Conservation (phyloP, 2,329 filamentous ascomycete genomes). For the Xylaria sp. region DNA sequence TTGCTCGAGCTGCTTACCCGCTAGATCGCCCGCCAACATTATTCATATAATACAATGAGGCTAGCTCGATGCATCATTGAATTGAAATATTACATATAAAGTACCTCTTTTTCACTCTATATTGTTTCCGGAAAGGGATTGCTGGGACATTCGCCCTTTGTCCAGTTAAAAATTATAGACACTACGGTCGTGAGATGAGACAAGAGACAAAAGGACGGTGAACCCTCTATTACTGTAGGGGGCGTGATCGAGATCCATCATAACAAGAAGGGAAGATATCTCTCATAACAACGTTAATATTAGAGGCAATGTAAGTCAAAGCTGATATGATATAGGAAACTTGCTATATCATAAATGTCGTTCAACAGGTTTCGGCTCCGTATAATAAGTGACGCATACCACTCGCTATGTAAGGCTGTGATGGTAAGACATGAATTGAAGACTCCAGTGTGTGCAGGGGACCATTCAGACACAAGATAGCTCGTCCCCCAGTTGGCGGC, state of each 20-base stretch:
- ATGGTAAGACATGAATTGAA: slow-evolving; percentile 21
- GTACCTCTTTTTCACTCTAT: slow-evolving; percentile 24
- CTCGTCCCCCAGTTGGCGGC: slow-evolving; percentile 39
- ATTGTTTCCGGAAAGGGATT: slow-evolving; percentile 45
- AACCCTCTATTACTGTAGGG: not conserved
- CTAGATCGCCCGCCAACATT: slow-evolving; percentile 10
- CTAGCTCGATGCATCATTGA: slow-evolving; percentile 39
- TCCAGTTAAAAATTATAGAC: slow-evolving; percentile 34
- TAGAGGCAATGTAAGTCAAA: not conserved
- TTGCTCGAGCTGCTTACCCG: slow-evolving; percentile 10
- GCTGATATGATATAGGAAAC: slow-evolving; percentile 26
- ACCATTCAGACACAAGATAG: slow-evolving; percentile 23
- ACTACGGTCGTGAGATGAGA: slow-evolving; percentile 27
- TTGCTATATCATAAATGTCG: not conserved
- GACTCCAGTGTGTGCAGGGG: slow-evolving; percentile 32
- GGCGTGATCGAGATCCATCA: not conserved
- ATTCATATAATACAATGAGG: slow-evolving; percentile 19
- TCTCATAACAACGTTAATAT: slow-evolving; percentile 2
- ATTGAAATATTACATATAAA: slow-evolving; percentile 38
- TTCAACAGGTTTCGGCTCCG: not conserved
- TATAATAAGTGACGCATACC: slow-evolving; percentile 11
- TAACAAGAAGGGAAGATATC: not conserved
- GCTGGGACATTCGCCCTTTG: slow-evolving; percentile 39
- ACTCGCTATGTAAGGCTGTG: not conserved
- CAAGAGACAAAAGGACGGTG: slow-evolving; percentile 36